Conservation (phyloP, 2,329 filamentous ascomycete genomes). For the Fusarium protoensiforme region DNA sequence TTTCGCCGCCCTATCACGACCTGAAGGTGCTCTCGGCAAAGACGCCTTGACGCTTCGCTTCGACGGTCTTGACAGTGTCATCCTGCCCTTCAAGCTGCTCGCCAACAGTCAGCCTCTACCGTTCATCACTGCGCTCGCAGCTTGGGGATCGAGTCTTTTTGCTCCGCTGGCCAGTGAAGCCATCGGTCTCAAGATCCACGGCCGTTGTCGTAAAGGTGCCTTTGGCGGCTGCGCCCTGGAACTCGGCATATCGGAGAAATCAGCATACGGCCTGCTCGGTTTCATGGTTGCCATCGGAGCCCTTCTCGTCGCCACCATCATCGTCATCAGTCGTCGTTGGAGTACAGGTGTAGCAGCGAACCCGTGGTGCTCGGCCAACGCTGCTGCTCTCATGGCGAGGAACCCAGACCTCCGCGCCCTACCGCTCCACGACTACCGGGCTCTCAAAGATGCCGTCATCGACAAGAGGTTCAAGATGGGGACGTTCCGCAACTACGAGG, state of each 20-base stretch:
- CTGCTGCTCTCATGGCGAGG: constrained; percentile 30
- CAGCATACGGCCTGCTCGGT: constrained; percentile 25
- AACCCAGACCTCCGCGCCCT: constrained; percentile 31
- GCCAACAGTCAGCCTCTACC: constrained; percentile 49
- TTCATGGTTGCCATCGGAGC: constrained; percentile 14
- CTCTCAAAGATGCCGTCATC: constrained; percentile 14
- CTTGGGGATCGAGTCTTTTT: constrained; percentile 19
- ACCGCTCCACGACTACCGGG: constrained; percentile 23
- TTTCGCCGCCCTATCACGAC: constrained; percentile 54
- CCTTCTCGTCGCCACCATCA: constrained; percentile 13
- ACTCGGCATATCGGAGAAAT: constrained; percentile 27
- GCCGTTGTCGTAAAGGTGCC: constrained; percentile 22
- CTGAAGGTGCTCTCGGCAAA: constrained; percentile 50
- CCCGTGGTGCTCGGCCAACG: constrained; percentile 32
- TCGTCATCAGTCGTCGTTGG: constrained; percentile 31
- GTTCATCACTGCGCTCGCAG: constrained; percentile 24
- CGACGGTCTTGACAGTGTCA: constrained; percentile 48
- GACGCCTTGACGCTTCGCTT: constrained; percentile 58
- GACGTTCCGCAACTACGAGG: constrained; percentile 16
- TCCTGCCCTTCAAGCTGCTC: constrained; percentile 49
- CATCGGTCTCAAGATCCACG: constrained; percentile 37
- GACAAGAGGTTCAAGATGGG: constrained; percentile 32
- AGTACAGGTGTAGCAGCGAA: constrained; percentile 37
- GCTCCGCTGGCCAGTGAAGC: constrained; percentile 36
- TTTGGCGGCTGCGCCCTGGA: constrained; percentile 35